Evolutionary conservation across 495 filamentous ascomycete genomes (phyloP), one percentile per base, ranked within the genome.

Genomic region (Penicillium roqueforti): DNA sequence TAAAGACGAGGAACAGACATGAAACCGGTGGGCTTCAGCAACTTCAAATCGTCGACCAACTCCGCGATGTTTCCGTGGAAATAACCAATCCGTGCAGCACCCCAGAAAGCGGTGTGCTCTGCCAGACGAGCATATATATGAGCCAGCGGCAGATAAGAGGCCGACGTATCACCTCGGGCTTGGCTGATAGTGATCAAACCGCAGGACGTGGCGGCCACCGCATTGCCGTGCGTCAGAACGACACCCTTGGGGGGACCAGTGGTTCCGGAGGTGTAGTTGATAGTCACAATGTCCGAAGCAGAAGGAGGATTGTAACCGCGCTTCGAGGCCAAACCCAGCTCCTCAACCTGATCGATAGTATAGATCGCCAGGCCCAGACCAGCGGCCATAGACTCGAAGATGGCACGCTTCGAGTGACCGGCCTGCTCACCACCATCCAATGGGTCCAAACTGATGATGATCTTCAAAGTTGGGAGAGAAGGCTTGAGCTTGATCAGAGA

Each of bases 241-340:
- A 97, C 93, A 52, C 93, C 93, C 74, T 98, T 98, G 5, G 93
- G 93, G 56, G 88, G 81, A 6, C 93, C 95, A 0, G 93, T 98
- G 9, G 93, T 98, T 16, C 93, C 93, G 11, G 89, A 95, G 9
- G 93, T 98, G 74, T 98, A 98, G 75, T 97, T 98, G 73, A 98
- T 91, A 29, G 93, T 97, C 51, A 95, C 78, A 61, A 87, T 79
- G 63, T 97, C 91, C 3, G 86, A 80, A 1, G 87, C 82, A 28
- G 70, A 72, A 8, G 93, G 92, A 28, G 87, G 81, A 39, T 76
- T 74, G 46, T 83, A 84, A 39, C 85, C 80, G 29, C 82, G 79
- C 26, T 85, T 85, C 6, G 83, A 81, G 19, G 80, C 70, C 36
- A 76, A 82, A 16, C 95, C 93, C 11, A 96, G 57, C 40, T 83